phyloP scores from a whole-genome alignment of 441 rosid species.

The Jatropha multifida region DNA sequence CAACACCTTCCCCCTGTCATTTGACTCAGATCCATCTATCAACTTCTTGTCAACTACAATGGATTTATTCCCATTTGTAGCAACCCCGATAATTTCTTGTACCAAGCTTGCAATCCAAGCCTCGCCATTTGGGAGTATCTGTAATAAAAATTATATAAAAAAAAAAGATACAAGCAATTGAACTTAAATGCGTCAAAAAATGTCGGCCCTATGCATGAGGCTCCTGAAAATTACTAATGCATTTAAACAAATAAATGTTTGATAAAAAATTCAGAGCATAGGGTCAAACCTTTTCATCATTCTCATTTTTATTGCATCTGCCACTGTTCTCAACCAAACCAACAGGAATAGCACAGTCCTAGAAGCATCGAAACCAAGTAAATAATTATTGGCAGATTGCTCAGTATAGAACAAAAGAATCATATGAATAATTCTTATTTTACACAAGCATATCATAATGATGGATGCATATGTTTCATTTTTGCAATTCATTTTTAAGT shows the following conservation, averaged over 20 bases:
- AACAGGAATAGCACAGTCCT: conserved; percentile 62
- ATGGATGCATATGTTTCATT: background rate
- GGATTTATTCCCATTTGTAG: conserved; percentile 59
- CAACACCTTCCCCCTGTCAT: conserved; percentile 59
- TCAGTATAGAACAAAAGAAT: background rate
- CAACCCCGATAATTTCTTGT: conserved; percentile 61
- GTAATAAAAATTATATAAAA: conserved; percentile 3
- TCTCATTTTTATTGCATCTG: conserved; percentile 89
- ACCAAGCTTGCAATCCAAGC: conserved; percentile 83
- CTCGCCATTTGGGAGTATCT: conserved; percentile 78
- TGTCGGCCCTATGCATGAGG: too few species aligned
- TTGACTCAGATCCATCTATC: conserved; percentile 73
- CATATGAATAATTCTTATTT: background rate
- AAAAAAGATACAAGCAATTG: background rate
- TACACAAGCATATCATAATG: background rate
- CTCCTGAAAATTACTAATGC: too few species aligned
- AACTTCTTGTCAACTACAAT: conserved; percentile 72
- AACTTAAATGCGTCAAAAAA: background rate
- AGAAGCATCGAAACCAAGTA: conserved; percentile 26
- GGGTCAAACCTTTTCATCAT: conserved; percentile 70
- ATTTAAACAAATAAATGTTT: background rate
- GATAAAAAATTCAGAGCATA: conserved; percentile 13
- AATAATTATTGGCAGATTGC: background rate
- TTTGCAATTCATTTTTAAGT: background rate
- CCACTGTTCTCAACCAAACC: conserved; percentile 93